Base-by-base conservation (phyloP, 305 asterid genomes). In the Fraxinus xanthoxyloides region DNA sequence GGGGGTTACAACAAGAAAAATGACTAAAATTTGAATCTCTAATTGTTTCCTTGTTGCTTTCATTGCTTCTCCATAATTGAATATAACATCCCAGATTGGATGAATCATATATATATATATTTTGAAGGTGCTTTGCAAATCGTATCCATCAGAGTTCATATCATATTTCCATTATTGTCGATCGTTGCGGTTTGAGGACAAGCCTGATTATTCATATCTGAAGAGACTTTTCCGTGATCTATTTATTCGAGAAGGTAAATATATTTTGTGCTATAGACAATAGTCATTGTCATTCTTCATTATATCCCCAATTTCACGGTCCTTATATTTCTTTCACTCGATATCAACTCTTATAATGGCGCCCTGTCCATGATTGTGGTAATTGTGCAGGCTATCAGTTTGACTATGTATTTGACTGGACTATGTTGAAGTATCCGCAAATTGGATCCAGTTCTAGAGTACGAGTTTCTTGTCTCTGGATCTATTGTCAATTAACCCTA, bases 391-490 rank as follows among this genome's bases (percentile, higher is more conserved):
- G 99, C 84, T 94, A 89, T 88, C 98, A 94, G 85, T 95, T 93
- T 86, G 99, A 95, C 89, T 92, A 93, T 84, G 97, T 95, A 75
- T 95, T 93, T 86, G 99, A 95, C 89, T 95, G 99, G 99, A 95
- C 99, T 63, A 82, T 90, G 43, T 87, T 95, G 90, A 92, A 95
- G 92, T 94, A 94, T 87, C 98, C 98, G 28, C 97, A 93, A 86
- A 84, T 88, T 67, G 92, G 97, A 80, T 92, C 98, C 80, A 91
- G 95, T 90, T 91, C 98, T 77, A 93, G 94, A 84, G 84, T 89
- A 77, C 86, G 91, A 79, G 97, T 93, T 76, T 74, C 91, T 86
- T 72, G 79, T 81, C 48, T 36, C 40, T 30, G 72, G 23, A 54
- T 56, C 73, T 69, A 1, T 72, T 80, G n/a, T 81, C 3, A 24